Evolutionary conservation across 2,329 filamentous ascomycete species (phyloP).

Genomic region (Pyricularia pennisetigena): DNA sequence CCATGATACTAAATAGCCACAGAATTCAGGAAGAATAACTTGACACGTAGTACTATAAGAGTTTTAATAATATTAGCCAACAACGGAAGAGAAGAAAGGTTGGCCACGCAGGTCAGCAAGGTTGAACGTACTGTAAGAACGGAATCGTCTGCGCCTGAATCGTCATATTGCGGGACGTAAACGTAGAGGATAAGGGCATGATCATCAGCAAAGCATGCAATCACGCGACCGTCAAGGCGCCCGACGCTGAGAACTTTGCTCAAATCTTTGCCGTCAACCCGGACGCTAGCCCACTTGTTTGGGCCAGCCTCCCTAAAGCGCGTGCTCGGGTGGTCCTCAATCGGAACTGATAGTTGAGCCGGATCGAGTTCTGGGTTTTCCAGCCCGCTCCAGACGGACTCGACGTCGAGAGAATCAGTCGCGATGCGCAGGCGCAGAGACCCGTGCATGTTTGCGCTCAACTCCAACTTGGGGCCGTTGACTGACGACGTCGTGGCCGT

Average conservation of each 20-base stretch:
- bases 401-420: constrained; percentile 78
- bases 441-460: constrained; percentile 93
- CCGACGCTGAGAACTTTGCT: constrained; percentile 89
- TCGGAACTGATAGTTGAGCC: constrained; percentile 56
- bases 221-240: constrained; percentile 77
- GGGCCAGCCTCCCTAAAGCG: constrained; percentile 67
- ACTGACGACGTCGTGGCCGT: constrained; percentile 9
- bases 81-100: background rate
- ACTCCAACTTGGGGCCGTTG: constrained; percentile 60
- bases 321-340: constrained; percentile 75
- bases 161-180: constrained; percentile 64
- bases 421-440: constrained; percentile 68
- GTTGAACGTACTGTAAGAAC: constrained; percentile 58
- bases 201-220: constrained; percentile 80
- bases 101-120: background rate
- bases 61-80: background rate
- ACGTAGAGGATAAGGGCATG: constrained; percentile 78
- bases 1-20: background rate
- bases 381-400: constrained; percentile 75
- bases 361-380: constrained; percentile 84
- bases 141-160: constrained; percentile 54
- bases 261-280: constrained; percentile 92
- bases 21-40: constrained; percentile 22
- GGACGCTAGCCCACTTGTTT: constrained; percentile 77
- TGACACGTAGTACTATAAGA: constrained; percentile 27